Conservation (phyloP, 495 filamentous ascomycete species). For the Amorphotheca resinae region DNA sequence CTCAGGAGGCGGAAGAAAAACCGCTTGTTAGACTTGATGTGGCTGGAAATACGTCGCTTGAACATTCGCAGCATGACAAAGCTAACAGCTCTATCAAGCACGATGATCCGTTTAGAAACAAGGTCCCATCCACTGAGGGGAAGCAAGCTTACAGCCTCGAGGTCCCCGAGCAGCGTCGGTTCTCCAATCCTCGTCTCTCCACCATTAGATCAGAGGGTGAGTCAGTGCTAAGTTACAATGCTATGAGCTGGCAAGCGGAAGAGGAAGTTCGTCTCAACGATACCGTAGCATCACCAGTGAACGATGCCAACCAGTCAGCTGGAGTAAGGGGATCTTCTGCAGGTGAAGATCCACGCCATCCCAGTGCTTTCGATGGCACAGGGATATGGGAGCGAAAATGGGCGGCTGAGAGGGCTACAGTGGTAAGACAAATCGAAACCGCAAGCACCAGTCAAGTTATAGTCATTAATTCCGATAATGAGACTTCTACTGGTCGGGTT, state of each 20-base stretch:
- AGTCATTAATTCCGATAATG: conserved; percentile 16
- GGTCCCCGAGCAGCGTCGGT: conserved; percentile 2
- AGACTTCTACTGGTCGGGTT: background rate
- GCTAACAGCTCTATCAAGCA: conserved; percentile 2
- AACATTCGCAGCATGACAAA: background rate
- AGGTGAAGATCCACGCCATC: background rate
- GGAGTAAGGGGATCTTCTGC: background rate
- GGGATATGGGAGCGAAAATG: conserved; percentile 5
- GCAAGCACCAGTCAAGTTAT: conserved; percentile 13
- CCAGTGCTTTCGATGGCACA: background rate
- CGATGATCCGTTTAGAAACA: conserved; percentile 18
- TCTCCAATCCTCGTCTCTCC: conserved; percentile 6
- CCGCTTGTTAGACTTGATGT: conserved; percentile 11
- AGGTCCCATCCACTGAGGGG: conserved; percentile 3
- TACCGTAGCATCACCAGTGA: background rate
- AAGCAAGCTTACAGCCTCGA: conserved; percentile 12
- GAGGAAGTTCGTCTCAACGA: conserved; percentile 7
- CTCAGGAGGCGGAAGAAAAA: conserved; percentile 4
- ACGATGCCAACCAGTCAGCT: conserved; percentile 2
- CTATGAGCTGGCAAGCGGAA: conserved; percentile 23
- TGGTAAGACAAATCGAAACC: conserved; percentile 12
- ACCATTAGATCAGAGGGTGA: conserved; percentile 3
- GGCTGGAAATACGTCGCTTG: conserved; percentile 1
- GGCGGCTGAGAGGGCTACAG: conserved; percentile 13
- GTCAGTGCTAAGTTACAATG: conserved; percentile 14